phyloP scores from a whole-genome alignment of 2,329 filamentous ascomycete genomes.

The Fusarium mundagurra region DNA sequence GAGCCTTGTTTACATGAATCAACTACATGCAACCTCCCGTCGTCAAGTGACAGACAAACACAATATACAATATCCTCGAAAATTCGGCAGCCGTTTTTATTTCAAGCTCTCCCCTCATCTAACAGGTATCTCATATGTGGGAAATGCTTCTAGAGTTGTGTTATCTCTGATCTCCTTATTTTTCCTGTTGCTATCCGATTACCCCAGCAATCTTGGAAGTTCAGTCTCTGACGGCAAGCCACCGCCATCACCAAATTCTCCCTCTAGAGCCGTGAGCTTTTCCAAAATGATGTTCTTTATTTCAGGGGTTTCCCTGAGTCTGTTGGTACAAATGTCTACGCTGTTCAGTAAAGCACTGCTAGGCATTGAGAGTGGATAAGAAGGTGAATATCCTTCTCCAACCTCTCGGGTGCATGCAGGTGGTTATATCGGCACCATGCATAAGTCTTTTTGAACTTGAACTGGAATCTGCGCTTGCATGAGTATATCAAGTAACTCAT shows the following conservation, averaged over 20 bases:
- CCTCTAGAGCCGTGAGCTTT: not conserved
- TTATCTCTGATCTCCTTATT: not conserved
- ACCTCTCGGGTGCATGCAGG: not conserved
- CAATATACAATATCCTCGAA: not conserved
- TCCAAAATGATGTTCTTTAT: not conserved
- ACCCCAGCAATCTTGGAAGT: not conserved
- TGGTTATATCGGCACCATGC: not conserved
- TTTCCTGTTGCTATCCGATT: not conserved
- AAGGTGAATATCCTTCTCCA: not conserved
- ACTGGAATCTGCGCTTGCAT: not conserved
- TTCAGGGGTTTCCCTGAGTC: rapidly evolving
- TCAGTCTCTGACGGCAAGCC: not conserved
- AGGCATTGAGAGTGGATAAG: not conserved
- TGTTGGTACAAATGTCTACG: not conserved
- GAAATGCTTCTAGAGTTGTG: not conserved
- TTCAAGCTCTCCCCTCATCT: not conserved
- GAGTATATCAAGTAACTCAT: not conserved
- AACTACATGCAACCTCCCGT: not conserved
- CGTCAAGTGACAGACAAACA: not conserved
- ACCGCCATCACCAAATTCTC: not conserved
- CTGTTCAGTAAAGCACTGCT: not conserved
- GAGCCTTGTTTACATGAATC: not conserved
- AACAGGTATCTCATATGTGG: not conserved
- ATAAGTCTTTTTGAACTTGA: not conserved
- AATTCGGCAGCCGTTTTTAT: not conserved